A percentile compares a stretch with the other conserved stretches of the same genome.
Evolutionary conservation across 495 filamentous ascomycete genomes (phyloP).

Genomic region (Tuber borchii): DNA sequence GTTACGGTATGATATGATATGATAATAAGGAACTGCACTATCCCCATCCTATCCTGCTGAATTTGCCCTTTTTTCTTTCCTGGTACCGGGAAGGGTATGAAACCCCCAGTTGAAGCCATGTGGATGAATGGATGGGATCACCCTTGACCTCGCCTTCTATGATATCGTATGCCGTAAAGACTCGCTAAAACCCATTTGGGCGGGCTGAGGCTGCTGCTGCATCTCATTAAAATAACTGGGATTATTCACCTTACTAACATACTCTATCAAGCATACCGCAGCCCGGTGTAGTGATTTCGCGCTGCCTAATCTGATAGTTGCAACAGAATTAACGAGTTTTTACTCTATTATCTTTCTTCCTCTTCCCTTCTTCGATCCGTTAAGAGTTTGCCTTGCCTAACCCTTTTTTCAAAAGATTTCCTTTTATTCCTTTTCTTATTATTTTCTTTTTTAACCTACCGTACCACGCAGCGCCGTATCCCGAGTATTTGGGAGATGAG

Average conservation of each 20-base stretch:
- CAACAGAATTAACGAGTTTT: neutral
- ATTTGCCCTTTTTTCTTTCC: neutral
- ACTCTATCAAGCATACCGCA: neutral
- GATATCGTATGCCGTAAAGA: neutral
- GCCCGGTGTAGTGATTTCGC: neutral
- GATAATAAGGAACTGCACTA: neutral
- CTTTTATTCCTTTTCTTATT: too few species aligned
- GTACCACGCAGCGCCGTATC: neutral
- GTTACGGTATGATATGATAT: neutral
- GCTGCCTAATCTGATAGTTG: neutral
- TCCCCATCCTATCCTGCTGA: neutral
- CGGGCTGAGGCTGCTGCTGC: neutral
- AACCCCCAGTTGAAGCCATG: neutral
- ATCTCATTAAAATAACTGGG: neutral
- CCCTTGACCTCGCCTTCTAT: neutral
- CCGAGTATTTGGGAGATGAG: slow-evolving; percentile 4
- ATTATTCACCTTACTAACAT: neutral
- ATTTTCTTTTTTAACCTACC: neutral
- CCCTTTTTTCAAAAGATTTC: neutral
- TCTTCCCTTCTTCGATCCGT: neutral
- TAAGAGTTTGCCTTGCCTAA: neutral
- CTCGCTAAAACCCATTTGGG: neutral
- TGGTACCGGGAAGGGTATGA: neutral
- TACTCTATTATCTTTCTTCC: neutral
- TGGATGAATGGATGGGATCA: neutral